A percentile compares a stretch with the other conserved stretches of the same genome.
Evolutionary conservation across 2,329 filamentous ascomycete genomes (phyloP).

Genomic region (Ophiosphaerella herpotricha): DNA sequence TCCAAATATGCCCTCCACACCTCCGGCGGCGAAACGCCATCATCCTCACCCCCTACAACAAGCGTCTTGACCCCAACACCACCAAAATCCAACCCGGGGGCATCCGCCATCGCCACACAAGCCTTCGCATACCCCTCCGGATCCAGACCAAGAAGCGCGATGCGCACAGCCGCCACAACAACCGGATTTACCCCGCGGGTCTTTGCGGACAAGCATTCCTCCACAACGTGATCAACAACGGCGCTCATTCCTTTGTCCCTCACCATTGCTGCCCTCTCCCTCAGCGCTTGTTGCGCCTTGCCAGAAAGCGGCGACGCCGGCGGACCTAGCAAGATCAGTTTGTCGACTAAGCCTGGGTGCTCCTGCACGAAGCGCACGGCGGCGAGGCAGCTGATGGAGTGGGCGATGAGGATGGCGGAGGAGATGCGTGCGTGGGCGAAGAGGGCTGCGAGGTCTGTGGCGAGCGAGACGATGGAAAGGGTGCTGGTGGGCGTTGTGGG

Average conservation of each 20-base stretch:
- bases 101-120: conserved; percentile 54
- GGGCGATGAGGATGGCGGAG: conserved; percentile 53
- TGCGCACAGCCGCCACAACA: conserved; percentile 48
- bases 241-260: conserved; percentile 49
- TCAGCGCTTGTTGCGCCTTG: conserved; percentile 22
- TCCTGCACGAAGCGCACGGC: conserved; percentile 50
- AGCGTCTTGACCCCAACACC: conserved; percentile 26
- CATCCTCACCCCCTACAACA: conserved; percentile 54
- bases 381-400: conserved; percentile 58
- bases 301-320: conserved; percentile 52
- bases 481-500: conserved; percentile 55
- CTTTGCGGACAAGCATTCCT: conserved; percentile 43
- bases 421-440: conserved; percentile 42
- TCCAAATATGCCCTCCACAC: conserved; percentile 41
- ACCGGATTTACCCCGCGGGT: conserved; percentile 48
- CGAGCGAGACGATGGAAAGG: conserved; percentile 51
- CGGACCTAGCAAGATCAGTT: conserved; percentile 56
- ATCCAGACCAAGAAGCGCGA: conserved; percentile 55
- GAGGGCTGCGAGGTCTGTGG: conserved; percentile 49
- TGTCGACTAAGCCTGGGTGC: conserved; percentile 49
- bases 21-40: conserved; percentile 49
- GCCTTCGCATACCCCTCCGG: conserved; percentile 62
- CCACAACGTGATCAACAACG: conserved; percentile 47
- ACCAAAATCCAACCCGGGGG: conserved; percentile 42
- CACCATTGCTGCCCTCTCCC: conserved; percentile 42